Evolutionary conservation across 306 rosid species (phyloP), one percentile per base, ranked within the genome.

Genomic region (Ormosia emarginata): DNA sequence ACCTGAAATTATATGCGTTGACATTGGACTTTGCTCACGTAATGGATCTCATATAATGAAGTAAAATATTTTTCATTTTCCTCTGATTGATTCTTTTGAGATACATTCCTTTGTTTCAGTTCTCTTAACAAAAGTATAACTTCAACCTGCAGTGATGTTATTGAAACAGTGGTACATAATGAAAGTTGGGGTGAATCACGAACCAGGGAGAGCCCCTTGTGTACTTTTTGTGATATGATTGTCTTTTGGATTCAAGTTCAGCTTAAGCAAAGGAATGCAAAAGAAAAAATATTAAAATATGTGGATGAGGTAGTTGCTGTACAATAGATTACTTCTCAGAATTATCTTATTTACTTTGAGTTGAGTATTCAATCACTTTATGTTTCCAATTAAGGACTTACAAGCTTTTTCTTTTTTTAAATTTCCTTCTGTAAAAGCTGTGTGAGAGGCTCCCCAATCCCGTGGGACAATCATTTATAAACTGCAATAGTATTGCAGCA

Each of bases 361-460:
- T 62, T 17, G 11, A 34, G 56, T 32, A 33, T 71, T 32, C 10
- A 62, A 49, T 61, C 55, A n/a, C 10, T 8, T 18, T 41, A 41
- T 14, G 34, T 40, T 62, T 63, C 58, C 37, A 29, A 14, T 53
- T 55, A 64, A 50, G 50, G 3, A 59, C 82, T 83, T 8, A 53
- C 56, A 33, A 8, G 4, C 12, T 53, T 64, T 81, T 69, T 43
- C 39, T 14, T 56, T 75, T 50, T 47, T 29, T 58, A 8, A 15
- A 50, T 39, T 33, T 79, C 12, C 18, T 43, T 72, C 14, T 66
- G 74, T 47, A 56, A 70, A 84, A 92, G 92, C 43, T 92, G 80
- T 92, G 97, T 39, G 91, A 90, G 87, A 90, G 67, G 89, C 90
- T 92, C 55, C 97, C 97, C 2, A 87, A 90, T 86, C 97, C 94